These are phyloP conservation scores for Acidomyces sp. DNA, from an alignment of 495 filamentous ascomycete species.

Conservation along the genomic window DNA sequence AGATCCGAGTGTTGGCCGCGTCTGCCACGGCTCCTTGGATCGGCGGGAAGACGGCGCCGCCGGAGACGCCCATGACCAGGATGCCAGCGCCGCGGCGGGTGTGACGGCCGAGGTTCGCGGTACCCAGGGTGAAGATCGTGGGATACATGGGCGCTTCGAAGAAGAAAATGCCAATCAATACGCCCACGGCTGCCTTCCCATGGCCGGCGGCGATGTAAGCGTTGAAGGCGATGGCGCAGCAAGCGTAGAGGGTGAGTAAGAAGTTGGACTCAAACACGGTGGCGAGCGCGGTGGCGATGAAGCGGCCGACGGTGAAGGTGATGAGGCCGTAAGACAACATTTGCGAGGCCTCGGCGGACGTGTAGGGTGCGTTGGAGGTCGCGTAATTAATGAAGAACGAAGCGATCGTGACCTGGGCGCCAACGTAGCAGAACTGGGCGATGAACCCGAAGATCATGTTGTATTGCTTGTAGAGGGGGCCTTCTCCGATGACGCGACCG, in stretches of 20 bases:
- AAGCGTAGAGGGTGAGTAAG: slow-evolving; percentile 17
- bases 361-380: slow-evolving; percentile 31
- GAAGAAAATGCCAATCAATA: slow-evolving; percentile 45
- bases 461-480: slow-evolving; percentile 22
- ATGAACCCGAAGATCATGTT: slow-evolving; percentile 47
- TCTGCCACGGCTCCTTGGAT: slow-evolving; percentile 22
- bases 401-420: slow-evolving; percentile 51
- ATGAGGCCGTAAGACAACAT: slow-evolving; percentile 44
- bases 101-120: slow-evolving; percentile 45
- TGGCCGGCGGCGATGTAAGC: slow-evolving; percentile 22
- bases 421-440: slow-evolving; percentile 64
- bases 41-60: slow-evolving; percentile 27
- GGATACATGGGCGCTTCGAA: slow-evolving; percentile 52
- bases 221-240: slow-evolving; percentile 30
- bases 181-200: slow-evolving; percentile 38
- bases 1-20: slow-evolving; percentile 14
- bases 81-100: slow-evolving; percentile 45
- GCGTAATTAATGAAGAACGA: slow-evolving; percentile 54
- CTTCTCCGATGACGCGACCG: slow-evolving; percentile 17
- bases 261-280: slow-evolving; percentile 15
- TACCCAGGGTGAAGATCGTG: slow-evolving; percentile 49
- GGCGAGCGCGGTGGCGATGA: slow-evolving; percentile 23
- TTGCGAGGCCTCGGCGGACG: slow-evolving; percentile 34
- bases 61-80: slow-evolving; percentile 45
- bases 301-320: slow-evolving; percentile 43